phyloP scores from a whole-genome alignment of 2,329 filamentous ascomycete genomes.

The Venturia asperata region DNA sequence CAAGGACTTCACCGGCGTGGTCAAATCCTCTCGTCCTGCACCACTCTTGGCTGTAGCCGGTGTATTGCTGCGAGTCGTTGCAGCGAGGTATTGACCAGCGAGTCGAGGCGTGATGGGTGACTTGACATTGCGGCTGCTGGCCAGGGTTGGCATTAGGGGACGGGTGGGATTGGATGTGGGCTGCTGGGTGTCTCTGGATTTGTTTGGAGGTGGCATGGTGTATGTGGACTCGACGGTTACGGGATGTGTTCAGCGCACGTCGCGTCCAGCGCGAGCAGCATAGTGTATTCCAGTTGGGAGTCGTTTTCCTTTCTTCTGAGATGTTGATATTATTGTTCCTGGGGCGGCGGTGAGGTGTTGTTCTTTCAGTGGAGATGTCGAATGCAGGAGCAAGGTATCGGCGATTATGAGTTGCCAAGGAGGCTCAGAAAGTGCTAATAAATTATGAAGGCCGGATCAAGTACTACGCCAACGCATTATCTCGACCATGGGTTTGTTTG shows the following conservation, averaged over 20 bases:
- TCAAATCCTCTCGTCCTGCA: constrained; percentile 42
- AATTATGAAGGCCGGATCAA: background rate
- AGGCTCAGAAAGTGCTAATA: background rate
- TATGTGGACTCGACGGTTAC: constrained; percentile 13
- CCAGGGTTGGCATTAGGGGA: constrained; percentile 61
- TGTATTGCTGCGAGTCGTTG: constrained; percentile 25
- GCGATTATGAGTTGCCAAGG: background rate
- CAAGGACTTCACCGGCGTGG: constrained; percentile 49
- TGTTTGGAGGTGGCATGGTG: constrained; percentile 21
- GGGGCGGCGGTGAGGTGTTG: constrained; percentile 1
- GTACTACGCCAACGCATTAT: background rate
- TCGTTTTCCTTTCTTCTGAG: background rate
- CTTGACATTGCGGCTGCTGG: constrained; percentile 51
- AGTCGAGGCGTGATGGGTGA: constrained; percentile 54
- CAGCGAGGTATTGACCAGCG: constrained; percentile 33
- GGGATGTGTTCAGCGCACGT: background rate
- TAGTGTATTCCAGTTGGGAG: background rate
- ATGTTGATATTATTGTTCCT: background rate
- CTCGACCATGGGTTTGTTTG: background rate
- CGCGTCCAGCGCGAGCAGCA: constrained; percentile 10
- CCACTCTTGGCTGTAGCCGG: constrained; percentile 31
- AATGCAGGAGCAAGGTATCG: background rate
- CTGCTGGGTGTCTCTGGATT: constrained; percentile 29
- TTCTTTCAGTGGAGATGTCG: background rate
- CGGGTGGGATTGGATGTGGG: constrained; percentile 36